A percentile compares a stretch with the other conserved stretches of the same genome.
phyloP scores from a whole-genome alignment of 805 yeast genomes.

The Cyberlindnera americana region DNA sequence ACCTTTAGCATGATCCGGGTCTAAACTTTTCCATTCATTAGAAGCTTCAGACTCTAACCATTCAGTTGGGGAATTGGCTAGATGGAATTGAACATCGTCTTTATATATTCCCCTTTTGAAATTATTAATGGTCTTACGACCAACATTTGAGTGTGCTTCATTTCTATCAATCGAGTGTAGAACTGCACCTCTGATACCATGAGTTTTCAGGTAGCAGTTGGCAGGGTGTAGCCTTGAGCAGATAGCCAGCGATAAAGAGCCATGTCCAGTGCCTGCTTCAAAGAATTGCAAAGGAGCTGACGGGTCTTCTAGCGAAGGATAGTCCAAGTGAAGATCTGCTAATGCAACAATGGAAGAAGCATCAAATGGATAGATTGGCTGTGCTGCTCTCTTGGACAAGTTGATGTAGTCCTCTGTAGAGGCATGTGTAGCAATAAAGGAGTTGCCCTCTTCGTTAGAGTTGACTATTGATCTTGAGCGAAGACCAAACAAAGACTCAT shows the following conservation, averaged over 20 bases:
- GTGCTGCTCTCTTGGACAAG: conserved; percentile 40
- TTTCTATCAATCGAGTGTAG: conserved; percentile 44
- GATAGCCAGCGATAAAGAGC: conserved; percentile 44
- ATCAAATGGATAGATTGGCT: conserved; percentile 49
- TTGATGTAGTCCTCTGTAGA: conserved; percentile 46
- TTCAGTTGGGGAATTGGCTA: conserved; percentile 36
- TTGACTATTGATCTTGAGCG: conserved; percentile 33
- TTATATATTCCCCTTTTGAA: conserved; percentile 42
- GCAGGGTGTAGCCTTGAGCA: conserved; percentile 41
- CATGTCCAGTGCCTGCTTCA: conserved; percentile 57
- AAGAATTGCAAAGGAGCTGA: conserved; percentile 36
- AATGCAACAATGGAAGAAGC: conserved; percentile 44
- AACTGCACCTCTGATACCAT: conserved; percentile 38
- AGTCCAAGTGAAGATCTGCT: conserved; percentile 44
- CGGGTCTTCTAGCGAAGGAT: conserved; percentile 29
- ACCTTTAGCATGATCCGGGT: conserved; percentile 16
- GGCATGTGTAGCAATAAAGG: conserved; percentile 36
- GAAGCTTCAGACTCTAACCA: conserved; percentile 35
- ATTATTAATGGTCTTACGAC: conserved; percentile 35
- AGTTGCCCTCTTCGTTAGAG: conserved; percentile 23
- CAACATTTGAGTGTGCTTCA: conserved; percentile 38
- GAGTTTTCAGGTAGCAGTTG: conserved; percentile 33
- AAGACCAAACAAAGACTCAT: conserved; percentile 37
- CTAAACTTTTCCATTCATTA: conserved; percentile 24
- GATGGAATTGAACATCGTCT: conserved; percentile 44